Conservation (phyloP, 148 eudicot genomes). For the Nyssa sinensis region DNA sequence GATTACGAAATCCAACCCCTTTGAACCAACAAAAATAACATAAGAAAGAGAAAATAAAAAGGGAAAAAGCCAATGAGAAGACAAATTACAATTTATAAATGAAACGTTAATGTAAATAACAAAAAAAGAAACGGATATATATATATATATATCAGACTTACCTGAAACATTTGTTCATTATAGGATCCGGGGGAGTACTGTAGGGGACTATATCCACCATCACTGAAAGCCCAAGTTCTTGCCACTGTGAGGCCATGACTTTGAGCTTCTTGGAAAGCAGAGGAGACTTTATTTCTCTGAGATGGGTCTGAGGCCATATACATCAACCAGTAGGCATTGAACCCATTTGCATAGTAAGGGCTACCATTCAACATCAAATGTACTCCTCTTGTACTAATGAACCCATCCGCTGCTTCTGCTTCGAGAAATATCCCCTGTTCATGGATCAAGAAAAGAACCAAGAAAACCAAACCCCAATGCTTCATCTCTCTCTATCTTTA, state of each 20-base stretch:
- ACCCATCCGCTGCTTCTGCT: conserved; percentile 31
- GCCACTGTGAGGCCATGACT: conserved; percentile 46
- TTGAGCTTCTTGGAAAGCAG: conserved; percentile 44
- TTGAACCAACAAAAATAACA: neutral
- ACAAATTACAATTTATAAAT: neutral
- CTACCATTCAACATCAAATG: conserved; percentile 45
- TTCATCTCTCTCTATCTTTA: conserved; percentile 28
- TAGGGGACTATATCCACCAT: conserved; percentile 54
- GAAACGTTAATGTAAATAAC: too few species aligned
- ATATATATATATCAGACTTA: neutral
- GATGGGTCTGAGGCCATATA: conserved; percentile 43
- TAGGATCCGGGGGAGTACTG: conserved; percentile 70
- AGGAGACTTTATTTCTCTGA: conserved; percentile 38
- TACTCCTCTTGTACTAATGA: conserved; percentile 37
- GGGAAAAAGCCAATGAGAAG: neutral
- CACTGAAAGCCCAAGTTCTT: conserved; percentile 77
- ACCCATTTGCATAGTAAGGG: conserved; percentile 59
- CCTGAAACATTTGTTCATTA: conserved; percentile 62
- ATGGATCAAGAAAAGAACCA: conserved; percentile 16
- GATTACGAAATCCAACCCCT: conserved; percentile 77
- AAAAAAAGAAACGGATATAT: neutral
- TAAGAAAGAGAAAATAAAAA: neutral
- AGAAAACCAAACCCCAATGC: conserved; percentile 14
- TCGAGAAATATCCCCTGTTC: conserved; percentile 2
- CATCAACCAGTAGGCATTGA: conserved; percentile 88